Evolutionary conservation across 2,329 filamentous ascomycete species (phyloP), one percentile per base, ranked within the genome.

Genomic region (Arthrobotrys conoides): DNA sequence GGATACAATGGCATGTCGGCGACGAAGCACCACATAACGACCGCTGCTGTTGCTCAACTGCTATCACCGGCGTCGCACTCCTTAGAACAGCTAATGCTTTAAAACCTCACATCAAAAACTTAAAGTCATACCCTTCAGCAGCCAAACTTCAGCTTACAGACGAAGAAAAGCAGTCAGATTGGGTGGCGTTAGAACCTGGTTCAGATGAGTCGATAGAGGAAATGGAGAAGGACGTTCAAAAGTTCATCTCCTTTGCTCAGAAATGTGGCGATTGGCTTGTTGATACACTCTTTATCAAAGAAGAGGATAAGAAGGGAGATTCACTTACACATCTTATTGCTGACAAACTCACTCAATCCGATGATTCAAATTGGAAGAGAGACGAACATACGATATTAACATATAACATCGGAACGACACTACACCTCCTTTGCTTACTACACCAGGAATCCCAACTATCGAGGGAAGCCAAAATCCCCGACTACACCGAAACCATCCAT

Each of bases 1-100:
- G 75, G 22, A 78, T 78, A 44, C 75, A 78, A 51, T 78, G 75
- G 75, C 75, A 78, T 18, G 75, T 78, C 0, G 75, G 75, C 18
- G 68, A 78, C 36, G 55, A 65, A 44, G 46, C 75, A 41, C 75
- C 75, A 5, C 68, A 78, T 36, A 78, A 64, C 20, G 75, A 78
- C 33, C 68, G 75, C 5, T 71, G 68, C 5, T 78, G 75, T n/a
- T 78, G 75, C 30, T 78, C 75, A 14, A 78, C 75, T 8, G 75
- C 75, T 12, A 68, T 78, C 14, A 53, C 75, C 2, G 75, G 68
- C 3, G 63, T 72, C 18, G 75, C 75, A 3, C 68, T 78, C 2
- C 24, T 78, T 14, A 63, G 55, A 44, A 65, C 53, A 10, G 68
- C 48, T 9, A 51, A 48, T 30, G 75, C 68, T n/a, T 63, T 78